Evolutionary conservation across 495 filamentous ascomycete genomes (phyloP), one percentile per base, ranked within the genome.

Genomic region (Annulohypoxylon bovei): DNA sequence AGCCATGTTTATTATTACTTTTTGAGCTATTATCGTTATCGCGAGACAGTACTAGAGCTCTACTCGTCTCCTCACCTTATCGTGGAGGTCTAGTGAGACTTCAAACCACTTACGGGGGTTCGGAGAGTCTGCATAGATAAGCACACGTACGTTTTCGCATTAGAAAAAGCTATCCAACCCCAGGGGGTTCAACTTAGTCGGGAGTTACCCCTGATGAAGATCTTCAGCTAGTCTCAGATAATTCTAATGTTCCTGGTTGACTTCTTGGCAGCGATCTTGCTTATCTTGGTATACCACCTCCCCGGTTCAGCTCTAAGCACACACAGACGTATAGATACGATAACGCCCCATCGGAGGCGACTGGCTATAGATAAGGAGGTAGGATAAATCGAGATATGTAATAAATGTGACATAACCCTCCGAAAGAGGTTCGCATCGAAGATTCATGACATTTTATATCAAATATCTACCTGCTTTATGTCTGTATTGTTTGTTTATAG

Each of bases 111-210:
- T 60, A 49, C 69, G 69, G 69, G 25, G 69, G 64, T 72, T 72
- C 69, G 64, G 64, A 53, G 28, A 20, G 56, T 59, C 4, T n/a
- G 60, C 37, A 58, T 40, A 71, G 68, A 71, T 71, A 71, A 71
- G 68, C 68, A 32, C 32, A 16, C 33, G 47, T 49, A 54, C 1
- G 42, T 7, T 25, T 61, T 22, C 12, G n/a, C 33, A 40, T 42
- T 33, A 37, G 27, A 47, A 8, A 56, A 44, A 40, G n/a, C n/a
- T 18, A 59, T 64, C 54, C 44, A 46, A 63, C 30, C 9, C 65
- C 27, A 39, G 27, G 47, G 49, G 37, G 27, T 59, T 58, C 16
- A 46, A 35, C 56, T 44, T 50, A 22, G 42, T 50, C 3, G 40
- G 49, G 44, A 39, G 47, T 46, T 63, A 47, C 46, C 59, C 53